phyloP scores from a whole-genome alignment of 2,329 filamentous ascomycete species.

The Colletotrichum destructivum region DNA sequence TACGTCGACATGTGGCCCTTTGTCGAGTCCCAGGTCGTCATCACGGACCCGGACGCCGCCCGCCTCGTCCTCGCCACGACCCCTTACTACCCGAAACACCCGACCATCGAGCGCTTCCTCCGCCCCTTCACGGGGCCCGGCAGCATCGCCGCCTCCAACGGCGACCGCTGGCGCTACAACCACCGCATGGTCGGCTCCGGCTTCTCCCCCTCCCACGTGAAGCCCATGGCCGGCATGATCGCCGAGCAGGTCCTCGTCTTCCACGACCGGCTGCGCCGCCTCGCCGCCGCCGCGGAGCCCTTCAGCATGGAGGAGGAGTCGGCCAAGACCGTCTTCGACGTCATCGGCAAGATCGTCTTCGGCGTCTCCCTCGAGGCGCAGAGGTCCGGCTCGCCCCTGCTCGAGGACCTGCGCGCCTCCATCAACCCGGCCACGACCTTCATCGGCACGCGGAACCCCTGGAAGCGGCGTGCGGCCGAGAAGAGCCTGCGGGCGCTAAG shows the following conservation, averaged over 20 bases:
- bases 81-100: slow-evolving; percentile 42
- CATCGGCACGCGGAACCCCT: slow-evolving; percentile 31
- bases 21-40: slow-evolving; percentile 46
- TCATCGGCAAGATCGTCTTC: slow-evolving; percentile 46
- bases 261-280: slow-evolving; percentile 40
- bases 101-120: slow-evolving; percentile 43
- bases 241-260: slow-evolving; percentile 47
- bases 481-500: slow-evolving; percentile 25
- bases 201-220: slow-evolving; percentile 47
- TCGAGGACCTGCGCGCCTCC: slow-evolving; percentile 41
- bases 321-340: slow-evolving; percentile 47
- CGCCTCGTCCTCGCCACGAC: slow-evolving; percentile 46
- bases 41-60: slow-evolving; percentile 47
- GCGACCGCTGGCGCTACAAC: slow-evolving; percentile 49
- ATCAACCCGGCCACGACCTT: slow-evolving; percentile 37
- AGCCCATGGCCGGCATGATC: slow-evolving; percentile 46
- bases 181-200: slow-evolving; percentile 49
- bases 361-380: slow-evolving; percentile 44
- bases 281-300: slow-evolving; percentile 37
- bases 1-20: slow-evolving; percentile 53
- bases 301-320: slow-evolving; percentile 46
- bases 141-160: slow-evolving; percentile 47
- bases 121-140: slow-evolving; percentile 45
- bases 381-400: slow-evolving; percentile 37
- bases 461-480: slow-evolving; percentile 34